Base-by-base conservation (phyloP, 768 basidiomycete species). In the Tephrocybe sp. region DNA sequence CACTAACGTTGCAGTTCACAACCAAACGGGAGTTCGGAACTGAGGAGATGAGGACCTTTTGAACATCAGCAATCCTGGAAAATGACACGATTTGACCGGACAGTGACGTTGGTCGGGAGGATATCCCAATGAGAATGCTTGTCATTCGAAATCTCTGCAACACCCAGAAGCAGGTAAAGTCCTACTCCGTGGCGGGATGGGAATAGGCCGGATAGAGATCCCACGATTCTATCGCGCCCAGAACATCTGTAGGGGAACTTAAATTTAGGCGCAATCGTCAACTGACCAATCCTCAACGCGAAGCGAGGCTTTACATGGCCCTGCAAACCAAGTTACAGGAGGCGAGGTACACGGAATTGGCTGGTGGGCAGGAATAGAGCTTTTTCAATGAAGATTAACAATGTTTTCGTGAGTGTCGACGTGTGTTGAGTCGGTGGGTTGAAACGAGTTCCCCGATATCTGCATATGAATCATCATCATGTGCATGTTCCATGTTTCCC, bases 51-150 rank as follows among this genome's bases (percentile, higher is more conserved):
- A 55, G 47, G 61, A 48, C 68, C 67, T 72, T 70, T 68, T 74
- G 65, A 69, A 70, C 50, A 64, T 62, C 58, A 58, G 51, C 41
- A 52, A 57, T 36, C 49, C 52, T 39, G 40, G 45, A 57, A 63
- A 52, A 69, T 65, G 64, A 72, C 74, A 73, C 75, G 74, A 71
- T 77, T 72, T 56, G 62, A 72, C 67, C 75, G 75, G 74, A 70
- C 68, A 64, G 60, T 61, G 57, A 62, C 53, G 58, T 60, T 45
- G 48, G 61, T 39, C 31, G 40, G 39, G 32, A 51, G 46, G 17
- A 64, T 64, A 65, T 69, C 67, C 67, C 67, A 64, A 60, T 67
- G 65, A 73, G 71, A 72, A 73, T 66, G 59, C 62, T 56, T 66
- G 68, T 70, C 70, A 71, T 69, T 65, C 55, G 53, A 68, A 66